Percentiles rank a stretch among this genome's conserved stretches.
These are phyloP conservation scores for Arthrobotrys entomopaga DNA, from an alignment of 2,329 filamentous ascomycete genomes.

Conservation along the genomic window DNA sequence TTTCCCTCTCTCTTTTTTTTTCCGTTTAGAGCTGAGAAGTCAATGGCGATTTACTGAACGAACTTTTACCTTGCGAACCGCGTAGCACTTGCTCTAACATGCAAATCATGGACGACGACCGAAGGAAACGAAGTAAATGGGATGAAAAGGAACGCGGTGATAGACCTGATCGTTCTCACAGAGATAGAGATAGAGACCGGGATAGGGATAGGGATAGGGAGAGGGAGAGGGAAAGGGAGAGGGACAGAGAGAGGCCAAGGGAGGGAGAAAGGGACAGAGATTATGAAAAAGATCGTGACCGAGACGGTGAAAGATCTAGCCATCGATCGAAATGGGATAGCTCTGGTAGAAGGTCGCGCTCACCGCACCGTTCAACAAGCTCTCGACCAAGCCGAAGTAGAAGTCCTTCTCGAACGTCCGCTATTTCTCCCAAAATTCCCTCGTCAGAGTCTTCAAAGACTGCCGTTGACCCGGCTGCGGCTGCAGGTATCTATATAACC, in stretches of 20 bases:
- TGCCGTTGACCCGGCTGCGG: constrained; percentile 75
- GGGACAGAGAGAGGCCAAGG: constrained; percentile 21
- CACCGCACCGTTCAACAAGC: constrained; percentile 63
- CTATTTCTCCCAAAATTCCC: constrained; percentile 61
- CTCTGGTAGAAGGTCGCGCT: constrained; percentile 78
- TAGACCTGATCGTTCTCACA: constrained; percentile 55
- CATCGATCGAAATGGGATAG: constrained; percentile 79
- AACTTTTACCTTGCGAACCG: too few species aligned
- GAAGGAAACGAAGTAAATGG: constrained; percentile 59
- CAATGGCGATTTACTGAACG: too few species aligned
- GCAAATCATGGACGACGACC: constrained; percentile 53
- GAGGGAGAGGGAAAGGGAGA: constrained; percentile 37
- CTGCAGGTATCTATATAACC: constrained; percentile 70
- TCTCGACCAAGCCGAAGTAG: constrained; percentile 77
- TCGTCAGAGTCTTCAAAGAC: constrained; percentile 64
- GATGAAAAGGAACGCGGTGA: constrained; percentile 57
- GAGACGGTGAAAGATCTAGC: constrained; percentile 46
- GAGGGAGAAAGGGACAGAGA: constrained; percentile 50
- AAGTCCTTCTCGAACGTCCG: constrained; percentile 64
- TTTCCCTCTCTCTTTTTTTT: too few species aligned
- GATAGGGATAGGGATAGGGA: constrained; percentile 52
- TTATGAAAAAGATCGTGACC: constrained; percentile 29
- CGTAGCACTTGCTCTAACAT: too few species aligned
- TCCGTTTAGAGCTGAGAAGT: too few species aligned
- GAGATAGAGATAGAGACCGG: constrained; percentile 47